Percentiles rank a stretch among this genome's conserved stretches.
Evolutionary conservation across 257 asterid species (phyloP).

Genomic region (Nemophila menziesii): DNA sequence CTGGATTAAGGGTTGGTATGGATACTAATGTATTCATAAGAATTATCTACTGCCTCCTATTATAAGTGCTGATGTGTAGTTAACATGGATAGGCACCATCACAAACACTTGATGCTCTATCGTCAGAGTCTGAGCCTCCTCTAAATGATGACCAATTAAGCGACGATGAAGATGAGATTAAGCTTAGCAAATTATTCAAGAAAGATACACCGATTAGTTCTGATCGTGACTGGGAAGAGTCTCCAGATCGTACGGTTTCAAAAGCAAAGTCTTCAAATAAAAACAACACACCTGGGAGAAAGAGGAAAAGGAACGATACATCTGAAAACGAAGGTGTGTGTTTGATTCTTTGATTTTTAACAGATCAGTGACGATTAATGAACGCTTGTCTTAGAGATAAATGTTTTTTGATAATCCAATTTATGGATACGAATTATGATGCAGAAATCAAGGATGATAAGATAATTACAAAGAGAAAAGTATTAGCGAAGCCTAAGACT

Average conservation of each 20-base stretch:
- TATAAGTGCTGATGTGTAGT: constrained; percentile 1
- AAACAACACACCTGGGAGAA: constrained; percentile 17
- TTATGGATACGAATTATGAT: constrained; percentile 10
- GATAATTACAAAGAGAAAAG: constrained; percentile 12
- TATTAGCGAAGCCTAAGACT: constrained; percentile 20
- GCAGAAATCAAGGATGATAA: constrained; percentile 32
- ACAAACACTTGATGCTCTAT: constrained; percentile 25
- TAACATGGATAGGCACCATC: constrained; percentile 31
- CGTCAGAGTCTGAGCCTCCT: constrained; percentile 49
- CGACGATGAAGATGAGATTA: constrained; percentile 44
- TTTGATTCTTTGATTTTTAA: constrained; percentile 2
- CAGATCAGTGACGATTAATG: neutral
- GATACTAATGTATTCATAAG: too few relatives aligned
- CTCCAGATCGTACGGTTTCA: constrained; percentile 13
- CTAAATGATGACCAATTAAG: constrained; percentile 32
- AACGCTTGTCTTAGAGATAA: neutral
- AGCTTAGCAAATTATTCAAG: constrained; percentile 40
- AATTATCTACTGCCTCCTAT: too few relatives aligned
- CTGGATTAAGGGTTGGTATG: too few relatives aligned
- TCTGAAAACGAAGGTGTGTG: constrained; percentile 24
- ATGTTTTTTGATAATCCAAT: neutral
- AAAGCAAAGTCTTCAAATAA: constrained; percentile 29
- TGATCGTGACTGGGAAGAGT: constrained; percentile 16
- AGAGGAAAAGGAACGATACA: constrained; percentile 28
- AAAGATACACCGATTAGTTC: constrained; percentile 16